Percentiles rank a stretch among this genome's conserved stretches.
Evolutionary conservation across 306 rosid species (phyloP).

Genomic region (Begonia peltatifolia): DNA sequence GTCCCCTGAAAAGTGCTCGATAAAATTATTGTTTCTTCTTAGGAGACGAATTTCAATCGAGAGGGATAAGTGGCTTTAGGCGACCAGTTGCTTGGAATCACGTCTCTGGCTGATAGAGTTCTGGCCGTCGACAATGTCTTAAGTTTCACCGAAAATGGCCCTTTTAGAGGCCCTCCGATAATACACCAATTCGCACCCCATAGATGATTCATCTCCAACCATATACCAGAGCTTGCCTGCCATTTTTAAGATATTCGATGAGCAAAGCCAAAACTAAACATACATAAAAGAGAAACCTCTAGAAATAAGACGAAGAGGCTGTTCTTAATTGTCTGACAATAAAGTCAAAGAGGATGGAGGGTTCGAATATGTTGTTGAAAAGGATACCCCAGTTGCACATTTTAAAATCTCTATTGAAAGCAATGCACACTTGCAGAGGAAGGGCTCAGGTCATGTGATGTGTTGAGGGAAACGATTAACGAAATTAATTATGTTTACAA

Average conservation of each 20-base stretch:
- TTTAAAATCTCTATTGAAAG: too few species aligned
- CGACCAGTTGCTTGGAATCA: constrained; percentile 75
- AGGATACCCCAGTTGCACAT: too few species aligned
- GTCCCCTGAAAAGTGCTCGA: not conserved
- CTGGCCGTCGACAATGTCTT: constrained; percentile 44
- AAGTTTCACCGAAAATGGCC: constrained; percentile 79
- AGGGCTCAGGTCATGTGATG: too few species aligned
- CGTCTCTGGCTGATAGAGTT: constrained; percentile 51
- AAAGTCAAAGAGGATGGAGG: too few species aligned
- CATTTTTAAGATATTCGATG: not conserved
- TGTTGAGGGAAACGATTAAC: too few species aligned
- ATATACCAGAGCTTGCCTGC: constrained; percentile 64
- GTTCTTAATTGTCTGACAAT: too few species aligned
- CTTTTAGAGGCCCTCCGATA: constrained; percentile 44
- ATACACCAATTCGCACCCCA: constrained; percentile 94
- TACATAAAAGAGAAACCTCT: too few species aligned
- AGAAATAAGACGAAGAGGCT: too few species aligned
- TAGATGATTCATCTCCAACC: constrained; percentile 65
- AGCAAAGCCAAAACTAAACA: too few species aligned
- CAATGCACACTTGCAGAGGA: too few species aligned
- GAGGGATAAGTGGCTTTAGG: constrained; percentile 71
- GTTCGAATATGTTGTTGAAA: too few species aligned
- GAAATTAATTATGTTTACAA: too few species aligned
- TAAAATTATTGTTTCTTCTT: not conserved
- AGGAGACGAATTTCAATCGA: constrained; percentile 39